A percentile compares a stretch with the other conserved stretches of the same genome.
These are phyloP conservation scores for Glycine tomentella DNA, from an alignment of 306 rosid genomes.

Conservation along the genomic window DNA sequence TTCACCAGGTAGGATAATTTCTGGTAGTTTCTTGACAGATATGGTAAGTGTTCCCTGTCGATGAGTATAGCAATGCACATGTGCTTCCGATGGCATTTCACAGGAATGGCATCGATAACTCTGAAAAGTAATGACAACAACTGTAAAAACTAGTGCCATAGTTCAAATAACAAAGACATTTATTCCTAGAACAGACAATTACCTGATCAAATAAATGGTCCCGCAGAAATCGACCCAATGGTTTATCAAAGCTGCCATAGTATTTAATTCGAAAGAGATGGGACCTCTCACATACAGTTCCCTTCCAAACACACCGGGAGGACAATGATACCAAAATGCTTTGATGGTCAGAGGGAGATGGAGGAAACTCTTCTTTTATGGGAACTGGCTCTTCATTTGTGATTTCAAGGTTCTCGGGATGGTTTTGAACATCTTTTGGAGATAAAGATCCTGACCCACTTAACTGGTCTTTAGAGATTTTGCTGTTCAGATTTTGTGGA, in stretches of 20 bases:
- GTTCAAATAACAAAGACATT: conserved; percentile 34
- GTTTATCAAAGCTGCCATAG: conserved; percentile 94
- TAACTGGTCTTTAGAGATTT: conserved; percentile 50
- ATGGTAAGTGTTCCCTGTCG: conserved; percentile 96
- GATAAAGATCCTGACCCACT: conserved; percentile 50
- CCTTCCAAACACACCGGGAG: conserved; percentile 97
- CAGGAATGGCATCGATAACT: conserved; percentile 81
- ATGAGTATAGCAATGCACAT: conserved; percentile 96
- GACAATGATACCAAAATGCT: conserved; percentile 97
- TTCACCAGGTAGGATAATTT: conserved; percentile 85
- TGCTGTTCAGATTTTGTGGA: conserved; percentile 50
- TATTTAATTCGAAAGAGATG: conserved; percentile 95
- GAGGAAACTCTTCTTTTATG: conserved; percentile 81
- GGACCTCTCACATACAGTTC: conserved; percentile 94
- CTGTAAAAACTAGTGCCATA: conserved; percentile 39
- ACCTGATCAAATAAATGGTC: conserved; percentile 99
- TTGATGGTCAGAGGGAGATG: conserved; percentile 91
- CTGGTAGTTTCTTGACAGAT: conserved; percentile 83
- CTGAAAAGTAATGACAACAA: conserved; percentile 57
- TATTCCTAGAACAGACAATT: conserved; percentile 40
- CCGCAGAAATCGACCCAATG: conserved; percentile 86
- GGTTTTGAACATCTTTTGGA: conserved; percentile 55
- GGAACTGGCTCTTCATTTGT: conserved; percentile 54
- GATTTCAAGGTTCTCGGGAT: conserved; percentile 46
- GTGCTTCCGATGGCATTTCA: conserved; percentile 97